Conservation (phyloP, 495 filamentous ascomycete genomes). For the Lasiosphaeris hirsuta region DNA sequence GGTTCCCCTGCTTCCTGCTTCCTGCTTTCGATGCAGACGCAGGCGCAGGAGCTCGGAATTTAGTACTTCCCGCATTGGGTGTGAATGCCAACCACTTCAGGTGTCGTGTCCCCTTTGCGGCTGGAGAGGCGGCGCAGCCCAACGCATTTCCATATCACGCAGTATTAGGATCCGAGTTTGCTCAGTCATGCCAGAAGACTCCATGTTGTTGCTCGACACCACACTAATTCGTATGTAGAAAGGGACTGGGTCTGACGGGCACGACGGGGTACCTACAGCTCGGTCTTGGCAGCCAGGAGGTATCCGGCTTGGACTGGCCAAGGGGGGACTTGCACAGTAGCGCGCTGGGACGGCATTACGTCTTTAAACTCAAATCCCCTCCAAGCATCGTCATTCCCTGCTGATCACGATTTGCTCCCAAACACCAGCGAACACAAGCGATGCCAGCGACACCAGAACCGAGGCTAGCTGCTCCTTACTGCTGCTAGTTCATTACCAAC, state of each 20-base stretch:
- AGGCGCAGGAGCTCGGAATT: background rate
- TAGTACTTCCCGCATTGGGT: conserved; percentile 1
- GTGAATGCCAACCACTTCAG: background rate
- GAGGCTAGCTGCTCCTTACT: too few species aligned
- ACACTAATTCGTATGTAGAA: too few species aligned
- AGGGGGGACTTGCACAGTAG: background rate
- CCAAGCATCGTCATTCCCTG: conserved; percentile 33
- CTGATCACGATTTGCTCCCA: conserved; percentile 21
- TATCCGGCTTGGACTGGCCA: background rate
- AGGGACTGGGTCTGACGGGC: too few species aligned
- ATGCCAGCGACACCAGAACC: background rate
- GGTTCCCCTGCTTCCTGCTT: too few species aligned
- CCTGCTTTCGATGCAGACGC: background rate
- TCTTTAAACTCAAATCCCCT: conserved; percentile 13
- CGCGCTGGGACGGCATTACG: conserved; percentile 21
- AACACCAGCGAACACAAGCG: conserved; percentile 13
- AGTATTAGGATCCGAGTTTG: too few species aligned
- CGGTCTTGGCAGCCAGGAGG: conserved; percentile 1
- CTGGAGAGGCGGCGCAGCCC: background rate
- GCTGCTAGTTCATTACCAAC: too few species aligned
- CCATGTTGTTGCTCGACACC: too few species aligned
- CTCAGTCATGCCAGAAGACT: too few species aligned
- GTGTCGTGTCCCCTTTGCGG: background rate
- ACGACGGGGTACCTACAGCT: too few species aligned
- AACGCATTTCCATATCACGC: background rate